Evolutionary conservation across 805 yeast species (phyloP), one percentile per base, ranked within the genome.

Genomic region (Saccharomyces kudriavzevii): DNA sequence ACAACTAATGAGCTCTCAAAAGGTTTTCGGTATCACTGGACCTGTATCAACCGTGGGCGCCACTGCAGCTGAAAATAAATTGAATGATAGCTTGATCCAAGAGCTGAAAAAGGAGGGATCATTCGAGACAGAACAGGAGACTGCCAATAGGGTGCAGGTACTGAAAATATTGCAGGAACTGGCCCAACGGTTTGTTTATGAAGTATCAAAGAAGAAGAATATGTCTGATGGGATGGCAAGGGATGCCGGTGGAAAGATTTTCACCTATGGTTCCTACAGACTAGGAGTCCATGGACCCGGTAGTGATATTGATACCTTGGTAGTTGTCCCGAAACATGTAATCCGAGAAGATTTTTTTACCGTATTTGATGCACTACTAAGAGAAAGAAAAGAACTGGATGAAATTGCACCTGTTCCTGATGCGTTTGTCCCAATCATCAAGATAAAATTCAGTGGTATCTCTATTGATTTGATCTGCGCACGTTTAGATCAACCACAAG

Each of bases 281-380:
- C 73, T 94, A 47, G 99, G 99, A 3, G 99, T 94, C 13, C 89
- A 91, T 72, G 98, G 98, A 0, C 98, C 98, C 0, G 98, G 99
- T 0, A 87, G 96, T 0, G 99, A 94, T 84, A 92, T 94, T 56
- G 99, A 94, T 75, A 88, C 98, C 0, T 74, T 94, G 48, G 88
- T 94, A n/a, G 97, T 92, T 27, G 97, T 89, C 17, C 99, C 99
- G 1, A 94, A 92, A 63, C 98, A 94, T 69, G 96, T 94, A 13
- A 77, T 87, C 1, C 79, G 97, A 58, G 94, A 87, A 26, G 94
- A 91, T 69, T 94, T 92, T 67, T 94, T 94, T 66, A 81, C 79
- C 1, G 90, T 88, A 0, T 90, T 94, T 72, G 87, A 77, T 40
- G 78, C 78, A 47, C 69, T 94, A 13, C 69, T 94, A 54, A 77